These are phyloP conservation scores for Calcarisporium arbuscula DNA, from an alignment of 2,329 filamentous ascomycete species.

Conservation along the genomic window DNA sequence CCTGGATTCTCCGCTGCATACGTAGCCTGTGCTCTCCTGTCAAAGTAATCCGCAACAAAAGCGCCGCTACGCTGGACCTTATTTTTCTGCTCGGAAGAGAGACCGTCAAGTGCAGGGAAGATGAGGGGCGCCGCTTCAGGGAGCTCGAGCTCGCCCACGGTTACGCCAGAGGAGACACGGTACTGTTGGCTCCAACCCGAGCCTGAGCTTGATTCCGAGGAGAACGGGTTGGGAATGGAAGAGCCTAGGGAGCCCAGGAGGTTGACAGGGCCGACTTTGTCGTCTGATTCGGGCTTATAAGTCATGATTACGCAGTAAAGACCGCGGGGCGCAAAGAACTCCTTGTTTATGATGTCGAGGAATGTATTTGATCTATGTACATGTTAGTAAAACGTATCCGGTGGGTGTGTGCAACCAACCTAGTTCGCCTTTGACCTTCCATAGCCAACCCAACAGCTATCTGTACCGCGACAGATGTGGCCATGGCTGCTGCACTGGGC, in stretches of 20 bases:
- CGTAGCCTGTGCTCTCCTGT: constrained; percentile 16
- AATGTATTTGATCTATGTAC: constrained; percentile 51
- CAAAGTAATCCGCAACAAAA: constrained; percentile 14
- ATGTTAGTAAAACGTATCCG: no score
- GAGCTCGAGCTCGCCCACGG: constrained; percentile 30
- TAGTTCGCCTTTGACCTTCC: constrained; percentile 32
- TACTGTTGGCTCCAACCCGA: constrained; percentile 15
- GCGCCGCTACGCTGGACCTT: constrained; percentile 7
- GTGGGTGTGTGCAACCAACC: no score
- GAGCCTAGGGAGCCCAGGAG: constrained; percentile 26
- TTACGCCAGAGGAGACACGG: constrained; percentile 27
- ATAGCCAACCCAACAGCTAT: constrained; percentile 33
- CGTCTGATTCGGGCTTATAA: constrained; percentile 43
- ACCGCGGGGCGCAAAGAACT: constrained; percentile 51
- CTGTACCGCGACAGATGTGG: constrained; percentile 36
- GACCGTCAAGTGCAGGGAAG: constrained; percentile 36
- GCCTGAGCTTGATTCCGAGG: constrained; percentile 1
- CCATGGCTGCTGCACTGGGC: constrained; percentile 32
- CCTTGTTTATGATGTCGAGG: constrained; percentile 48
- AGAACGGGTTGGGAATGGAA: no score
- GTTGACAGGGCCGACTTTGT: constrained; percentile 19
- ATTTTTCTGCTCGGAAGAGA: constrained; percentile 4
- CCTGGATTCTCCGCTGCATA: constrained; percentile 15
- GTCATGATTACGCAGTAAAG: constrained; percentile 46
- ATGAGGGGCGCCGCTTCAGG: constrained; percentile 42